phyloP scores from a whole-genome alignment of 495 filamentous ascomycete genomes.

The Aspergillus hancockii region DNA sequence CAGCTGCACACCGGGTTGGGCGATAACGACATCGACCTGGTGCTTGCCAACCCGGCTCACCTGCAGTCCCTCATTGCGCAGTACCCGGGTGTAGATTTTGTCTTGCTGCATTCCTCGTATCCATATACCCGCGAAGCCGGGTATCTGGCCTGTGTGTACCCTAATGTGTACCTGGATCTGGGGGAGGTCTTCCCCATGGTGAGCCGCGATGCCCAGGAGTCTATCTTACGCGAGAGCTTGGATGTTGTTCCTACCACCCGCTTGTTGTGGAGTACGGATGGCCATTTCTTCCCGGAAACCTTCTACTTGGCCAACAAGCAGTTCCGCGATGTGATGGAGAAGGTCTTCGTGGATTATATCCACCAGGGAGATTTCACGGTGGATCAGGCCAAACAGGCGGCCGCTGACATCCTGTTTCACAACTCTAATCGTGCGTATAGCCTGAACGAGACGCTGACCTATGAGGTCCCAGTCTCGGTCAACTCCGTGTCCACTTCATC shows the following conservation, averaged over 20 bases:
- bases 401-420: constrained; percentile 63
- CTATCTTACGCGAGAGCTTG: constrained; percentile 69
- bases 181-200: constrained; percentile 85
- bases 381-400: constrained; percentile 59
- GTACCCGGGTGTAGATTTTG: constrained; percentile 69
- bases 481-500: constrained; percentile 9
- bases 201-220: constrained; percentile 77
- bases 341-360: constrained; percentile 65
- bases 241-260: constrained; percentile 78
- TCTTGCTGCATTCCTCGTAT: constrained; percentile 82
- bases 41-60: constrained; percentile 72
- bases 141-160: constrained; percentile 77
- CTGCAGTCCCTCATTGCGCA: constrained; percentile 72
- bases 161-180: constrained; percentile 83
- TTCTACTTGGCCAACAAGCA: constrained; percentile 78
- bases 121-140: constrained; percentile 82
- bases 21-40: constrained; percentile 76
- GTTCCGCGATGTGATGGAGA: constrained; percentile 72
- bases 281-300: constrained; percentile 81
- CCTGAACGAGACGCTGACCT: constrained; percentile 34
- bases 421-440: constrained; percentile 71
- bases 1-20: constrained; percentile 89
- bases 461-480: constrained; percentile 5
- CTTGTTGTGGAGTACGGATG: constrained; percentile 83
- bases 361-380: constrained; percentile 54